Base-by-base conservation (phyloP, 129 eudicot species). In the Flaveria brownii region DNA sequence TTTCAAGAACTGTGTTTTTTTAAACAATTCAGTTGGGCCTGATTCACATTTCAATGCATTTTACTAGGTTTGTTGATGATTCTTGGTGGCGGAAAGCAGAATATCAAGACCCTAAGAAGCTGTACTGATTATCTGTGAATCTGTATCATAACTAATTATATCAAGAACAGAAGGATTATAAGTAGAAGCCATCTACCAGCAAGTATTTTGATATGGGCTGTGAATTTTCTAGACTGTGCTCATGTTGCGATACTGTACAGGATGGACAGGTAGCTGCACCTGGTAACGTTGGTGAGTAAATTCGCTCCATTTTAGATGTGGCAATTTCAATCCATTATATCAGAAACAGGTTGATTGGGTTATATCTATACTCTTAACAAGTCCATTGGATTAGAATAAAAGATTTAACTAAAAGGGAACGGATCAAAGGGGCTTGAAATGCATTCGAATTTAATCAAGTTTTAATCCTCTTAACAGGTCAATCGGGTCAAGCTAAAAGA, bases 161-260 rank as follows among this genome's bases (percentile, higher is more conserved):
- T 68, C 45, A 6, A 72, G 15, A 64, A 17, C 15, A 20, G 23
- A 55, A 67, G 57, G 61, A 56, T 73, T 67, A 13, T 60, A 56
- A 74, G 70, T 80, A 71, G 82, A 61, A 36, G 14, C 49, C 55
- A 47, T 30, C 63, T 45, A 18, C 13, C 49, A 13, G n/a, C 75
- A 59, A 33, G 49, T 67, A 67, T 20, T 70, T 67, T 33, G 18
- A 66, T 64, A 80, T 80, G 84, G 84, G 84, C 28, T 80, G 84
- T 23, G 80, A 80, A 9, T 47, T 80, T 46, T 80, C 84, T 26
- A 67, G 49, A 68, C 43, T 80, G 80, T 80, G 84, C 68, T 73
- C 80, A 1, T 80, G 84, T 68, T 80, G 84, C 33, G 71, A 57
- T 46, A 67, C 84, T 15, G 63, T 54, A 67, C 76, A 80, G 46